A percentile compares a stretch with the other conserved stretches of the same genome.
phyloP scores from a whole-genome alignment of 306 rosid species.

The Lablab purpureus region DNA sequence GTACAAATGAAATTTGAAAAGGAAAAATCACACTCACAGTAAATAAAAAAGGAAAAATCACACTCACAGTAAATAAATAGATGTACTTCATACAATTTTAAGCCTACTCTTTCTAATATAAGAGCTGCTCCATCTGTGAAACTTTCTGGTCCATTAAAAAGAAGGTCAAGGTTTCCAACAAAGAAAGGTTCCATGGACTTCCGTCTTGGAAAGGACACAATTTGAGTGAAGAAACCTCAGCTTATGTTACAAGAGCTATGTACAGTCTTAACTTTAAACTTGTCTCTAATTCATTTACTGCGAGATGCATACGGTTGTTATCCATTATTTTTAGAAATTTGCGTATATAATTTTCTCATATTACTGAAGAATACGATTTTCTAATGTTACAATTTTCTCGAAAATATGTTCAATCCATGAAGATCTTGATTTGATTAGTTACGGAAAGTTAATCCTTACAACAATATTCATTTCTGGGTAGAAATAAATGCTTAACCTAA shows the following conservation, averaged over 20 bases:
- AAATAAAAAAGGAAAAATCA: no score
- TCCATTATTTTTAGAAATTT: background rate
- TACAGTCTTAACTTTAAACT: no score
- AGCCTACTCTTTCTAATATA: constrained; percentile 35
- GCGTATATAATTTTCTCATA: background rate
- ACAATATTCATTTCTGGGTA: constrained; percentile 3
- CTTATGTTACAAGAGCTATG: constrained; percentile 28
- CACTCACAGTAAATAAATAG: no score
- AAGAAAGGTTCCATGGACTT: constrained; percentile 55
- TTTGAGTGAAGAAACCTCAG: constrained; percentile 52
- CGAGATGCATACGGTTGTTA: no score
- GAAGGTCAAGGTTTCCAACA: no score
- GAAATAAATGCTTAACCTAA: background rate
- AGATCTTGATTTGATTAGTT: no score
- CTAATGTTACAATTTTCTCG: background rate
- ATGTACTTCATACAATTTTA: constrained; percentile 33
- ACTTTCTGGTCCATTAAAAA: no score
- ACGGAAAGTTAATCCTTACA: constrained; percentile 12
- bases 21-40: no score
- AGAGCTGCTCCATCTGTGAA: no score
- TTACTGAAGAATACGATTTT: background rate
- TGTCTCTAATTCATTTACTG: constrained; percentile 33
- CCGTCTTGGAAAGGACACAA: constrained; percentile 55
- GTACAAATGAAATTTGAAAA: constrained; percentile 14
- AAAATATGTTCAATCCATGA: background rate